These are phyloP conservation scores for Fusarium brachygibbosum DNA, from an alignment of 2,329 filamentous ascomycete species.

Conservation along the genomic window DNA sequence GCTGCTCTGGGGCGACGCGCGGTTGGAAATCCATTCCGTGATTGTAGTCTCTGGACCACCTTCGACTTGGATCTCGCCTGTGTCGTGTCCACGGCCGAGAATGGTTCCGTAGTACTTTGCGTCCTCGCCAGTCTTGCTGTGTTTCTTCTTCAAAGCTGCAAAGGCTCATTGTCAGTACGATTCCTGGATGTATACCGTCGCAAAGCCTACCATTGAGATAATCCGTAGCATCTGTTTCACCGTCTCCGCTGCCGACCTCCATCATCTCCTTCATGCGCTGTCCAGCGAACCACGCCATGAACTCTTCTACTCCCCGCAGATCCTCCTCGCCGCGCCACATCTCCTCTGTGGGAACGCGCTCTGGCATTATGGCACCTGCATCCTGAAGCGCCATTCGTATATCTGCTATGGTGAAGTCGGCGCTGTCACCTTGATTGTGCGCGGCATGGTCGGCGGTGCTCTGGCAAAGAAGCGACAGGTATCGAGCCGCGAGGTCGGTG, in stretches of 20 bases:
- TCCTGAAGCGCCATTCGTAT: conserved; percentile 89
- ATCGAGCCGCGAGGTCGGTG: conserved; percentile 87
- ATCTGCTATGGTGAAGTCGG: conserved; percentile 72
- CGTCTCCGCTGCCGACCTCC: conserved; percentile 81
- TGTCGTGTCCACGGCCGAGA: conserved; percentile 79
- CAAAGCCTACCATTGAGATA: conserved; percentile 72
- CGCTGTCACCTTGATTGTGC: conserved; percentile 73
- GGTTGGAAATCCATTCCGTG: conserved; percentile 55
- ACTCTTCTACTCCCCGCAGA: conserved; percentile 79
- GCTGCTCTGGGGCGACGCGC: conserved; percentile 38
- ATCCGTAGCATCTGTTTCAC: conserved; percentile 74
- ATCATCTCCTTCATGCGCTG: conserved; percentile 82
- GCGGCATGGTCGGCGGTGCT: conserved; percentile 78
- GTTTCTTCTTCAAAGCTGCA: conserved; percentile 87
- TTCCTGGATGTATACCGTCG: not conserved
- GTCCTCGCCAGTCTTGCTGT: conserved; percentile 90
- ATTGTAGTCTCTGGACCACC: conserved; percentile 68
- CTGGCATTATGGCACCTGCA: conserved; percentile 79
- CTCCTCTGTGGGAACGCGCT: conserved; percentile 76
- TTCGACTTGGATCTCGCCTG: conserved; percentile 80
- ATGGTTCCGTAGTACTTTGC: conserved; percentile 87
- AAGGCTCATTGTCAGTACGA: conserved; percentile 56
- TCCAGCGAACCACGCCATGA: conserved; percentile 83
- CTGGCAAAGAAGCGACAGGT: conserved; percentile 80
- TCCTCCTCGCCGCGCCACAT: conserved; percentile 81